phyloP scores from a whole-genome alignment of 2,329 filamentous ascomycete species.

The Monosporascus sp. region DNA sequence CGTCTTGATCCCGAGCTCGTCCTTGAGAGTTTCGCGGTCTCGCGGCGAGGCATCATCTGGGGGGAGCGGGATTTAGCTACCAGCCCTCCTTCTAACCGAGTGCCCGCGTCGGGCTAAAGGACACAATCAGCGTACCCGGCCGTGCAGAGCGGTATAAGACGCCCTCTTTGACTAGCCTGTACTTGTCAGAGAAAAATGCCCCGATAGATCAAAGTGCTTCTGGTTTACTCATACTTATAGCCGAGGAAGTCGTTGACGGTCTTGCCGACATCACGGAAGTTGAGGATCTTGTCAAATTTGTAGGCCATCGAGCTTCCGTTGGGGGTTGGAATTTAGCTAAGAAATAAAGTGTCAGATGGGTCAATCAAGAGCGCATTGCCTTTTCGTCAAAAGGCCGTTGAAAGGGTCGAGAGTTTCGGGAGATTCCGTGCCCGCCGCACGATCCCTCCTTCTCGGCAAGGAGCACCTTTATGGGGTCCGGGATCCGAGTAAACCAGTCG shows the following conservation, averaged over 20 bases:
- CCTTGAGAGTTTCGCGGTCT: slow-evolving; percentile 56
- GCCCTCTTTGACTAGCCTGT: slow-evolving; percentile 51
- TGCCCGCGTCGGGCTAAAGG: not conserved
- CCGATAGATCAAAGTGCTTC: too few relatives aligned
- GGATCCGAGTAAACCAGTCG: too few relatives aligned
- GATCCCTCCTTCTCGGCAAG: too few relatives aligned
- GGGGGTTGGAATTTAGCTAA: not conserved
- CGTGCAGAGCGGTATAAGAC: slow-evolving; percentile 65
- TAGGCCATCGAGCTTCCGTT: slow-evolving; percentile 11
- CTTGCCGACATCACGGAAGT: slow-evolving; percentile 72
- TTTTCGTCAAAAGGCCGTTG: too few relatives aligned
- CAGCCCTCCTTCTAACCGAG: slow-evolving; percentile 1
- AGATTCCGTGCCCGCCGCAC: too few relatives aligned
- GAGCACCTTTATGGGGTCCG: too few relatives aligned
- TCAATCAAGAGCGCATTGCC: too few relatives aligned
- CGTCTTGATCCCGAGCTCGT: slow-evolving; percentile 60
- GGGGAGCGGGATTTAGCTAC: slow-evolving; percentile 1
- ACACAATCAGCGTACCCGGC: slow-evolving; percentile 37
- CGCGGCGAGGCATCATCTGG: slow-evolving; percentile 63
- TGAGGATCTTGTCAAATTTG: slow-evolving; percentile 56
- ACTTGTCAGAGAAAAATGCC: not conserved
- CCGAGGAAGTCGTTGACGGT: slow-evolving; percentile 58
- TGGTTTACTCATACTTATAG: slow-evolving; percentile 40
- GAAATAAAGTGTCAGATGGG: too few relatives aligned
- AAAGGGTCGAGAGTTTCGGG: too few relatives aligned